phyloP scores from a whole-genome alignment of 2,329 filamentous ascomycete genomes.

The Trichoderma polysporum region DNA sequence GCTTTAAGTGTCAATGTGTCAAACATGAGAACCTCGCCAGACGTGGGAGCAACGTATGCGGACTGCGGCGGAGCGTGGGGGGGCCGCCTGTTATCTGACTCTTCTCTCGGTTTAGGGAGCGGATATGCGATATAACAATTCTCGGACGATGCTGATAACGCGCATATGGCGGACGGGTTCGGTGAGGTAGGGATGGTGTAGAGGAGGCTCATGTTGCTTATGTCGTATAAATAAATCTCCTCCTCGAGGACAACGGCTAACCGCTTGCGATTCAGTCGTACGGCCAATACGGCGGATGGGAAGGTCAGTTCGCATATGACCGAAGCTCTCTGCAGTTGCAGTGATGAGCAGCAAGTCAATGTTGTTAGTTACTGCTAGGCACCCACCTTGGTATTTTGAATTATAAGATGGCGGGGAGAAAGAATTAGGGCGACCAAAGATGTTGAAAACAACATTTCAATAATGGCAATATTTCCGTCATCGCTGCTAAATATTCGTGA shows the following conservation, averaged over 20 bases:
- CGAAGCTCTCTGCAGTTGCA: slow-evolving; percentile 55
- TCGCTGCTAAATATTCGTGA: slow-evolving; percentile 92
- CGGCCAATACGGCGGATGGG: slow-evolving; percentile 90
- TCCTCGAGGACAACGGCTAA: slow-evolving; percentile 92
- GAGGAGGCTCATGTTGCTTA: slow-evolving; percentile 95
- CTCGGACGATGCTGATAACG: slow-evolving; percentile 89
- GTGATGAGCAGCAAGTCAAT: slow-evolving; percentile 10
- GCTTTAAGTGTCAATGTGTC: slow-evolving; percentile 87
- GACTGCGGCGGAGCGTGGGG: slow-evolving; percentile 81
- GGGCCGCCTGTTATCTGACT: slow-evolving; percentile 59
- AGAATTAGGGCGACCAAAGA: slow-evolving; percentile 92
- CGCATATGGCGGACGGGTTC: slow-evolving; percentile 87
- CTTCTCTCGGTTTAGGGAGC: slow-evolving; percentile 70
- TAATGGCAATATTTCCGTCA: slow-evolving; percentile 90
- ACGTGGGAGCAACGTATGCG: slow-evolving; percentile 78
- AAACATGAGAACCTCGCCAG: slow-evolving; percentile 89
- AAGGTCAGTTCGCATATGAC: slow-evolving; percentile 99
- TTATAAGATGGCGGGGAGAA: slow-evolving; percentile 87
- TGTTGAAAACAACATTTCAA: slow-evolving; percentile 99
- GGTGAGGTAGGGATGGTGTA: slow-evolving; percentile 92
- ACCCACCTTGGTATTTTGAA: slow-evolving; percentile 92
- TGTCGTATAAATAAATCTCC: slow-evolving; percentile 97
- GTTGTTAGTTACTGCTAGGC: background rate
- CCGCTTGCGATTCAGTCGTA: slow-evolving; percentile 90
- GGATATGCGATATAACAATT: slow-evolving; percentile 96